These are phyloP conservation scores for Jamesozyma jinghongensis DNA, from an alignment of 805 yeast genomes.

Conservation along the genomic window DNA sequence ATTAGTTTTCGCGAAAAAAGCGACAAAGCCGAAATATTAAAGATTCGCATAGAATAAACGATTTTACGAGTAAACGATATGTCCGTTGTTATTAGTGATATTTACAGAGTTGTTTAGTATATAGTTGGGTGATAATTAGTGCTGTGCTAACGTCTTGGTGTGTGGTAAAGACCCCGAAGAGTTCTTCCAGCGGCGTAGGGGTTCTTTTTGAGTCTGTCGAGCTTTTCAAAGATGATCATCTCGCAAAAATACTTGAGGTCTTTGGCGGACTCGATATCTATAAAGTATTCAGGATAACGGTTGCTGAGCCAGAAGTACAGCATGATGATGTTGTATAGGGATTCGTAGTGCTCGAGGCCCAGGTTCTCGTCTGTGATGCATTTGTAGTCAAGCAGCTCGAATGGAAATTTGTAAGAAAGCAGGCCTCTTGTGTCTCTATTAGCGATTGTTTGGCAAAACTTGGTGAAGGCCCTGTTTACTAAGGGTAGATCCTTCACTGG, in stretches of 20 bases:
- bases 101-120: too few relatives aligned
- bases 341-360: constrained; percentile 38
- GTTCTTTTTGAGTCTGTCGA: constrained; percentile 27
- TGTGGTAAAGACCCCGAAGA: not conserved
- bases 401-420: constrained; percentile 39
- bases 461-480: constrained; percentile 36
- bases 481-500: constrained; percentile 42
- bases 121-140: too few relatives aligned
- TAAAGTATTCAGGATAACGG: constrained; percentile 73
- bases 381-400: constrained; percentile 20
- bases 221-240: constrained; percentile 33
- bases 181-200: constrained; percentile 16
- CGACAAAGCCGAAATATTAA: constrained; percentile 4
- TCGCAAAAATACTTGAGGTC: constrained; percentile 67
- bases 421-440: constrained; percentile 45
- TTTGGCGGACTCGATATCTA: constrained; percentile 65
- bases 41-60: too few relatives aligned
- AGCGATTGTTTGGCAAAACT: constrained; percentile 48
- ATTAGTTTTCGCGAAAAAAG: not conserved
- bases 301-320: constrained; percentile 80
- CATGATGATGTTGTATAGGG: constrained; percentile 55
- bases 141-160: too few relatives aligned
- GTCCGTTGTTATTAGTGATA: too few relatives aligned
- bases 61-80: too few relatives aligned
- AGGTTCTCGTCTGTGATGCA: constrained; percentile 18